These are phyloP conservation scores for Auriculariales sp. DNA, from an alignment of 768 basidiomycete genomes.

Conservation along the genomic window DNA sequence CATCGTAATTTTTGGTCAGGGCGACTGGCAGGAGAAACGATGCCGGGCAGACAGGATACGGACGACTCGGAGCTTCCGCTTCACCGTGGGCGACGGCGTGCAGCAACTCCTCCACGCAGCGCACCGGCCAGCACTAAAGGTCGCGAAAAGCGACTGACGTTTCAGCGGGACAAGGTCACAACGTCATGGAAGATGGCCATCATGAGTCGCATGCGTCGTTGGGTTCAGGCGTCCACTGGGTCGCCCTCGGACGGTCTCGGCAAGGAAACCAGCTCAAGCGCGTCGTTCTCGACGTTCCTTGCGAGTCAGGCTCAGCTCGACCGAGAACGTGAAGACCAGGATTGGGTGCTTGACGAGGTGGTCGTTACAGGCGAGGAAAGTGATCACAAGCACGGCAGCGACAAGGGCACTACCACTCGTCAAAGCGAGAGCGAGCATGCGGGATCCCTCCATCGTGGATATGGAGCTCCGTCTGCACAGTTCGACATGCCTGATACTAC, in stretches of 20 bases:
- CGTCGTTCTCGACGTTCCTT: background rate
- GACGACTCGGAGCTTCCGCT: no score
- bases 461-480: background rate
- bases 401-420: conserved; percentile 8
- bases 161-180: no score
- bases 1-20: no score
- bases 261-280: background rate
- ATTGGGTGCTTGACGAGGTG: conserved; percentile 12
- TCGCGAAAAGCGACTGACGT: no score
- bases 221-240: background rate
- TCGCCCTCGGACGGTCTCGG: background rate
- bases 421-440: background rate
- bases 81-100: no score
- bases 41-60: no score
- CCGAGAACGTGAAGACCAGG: conserved; percentile 5
- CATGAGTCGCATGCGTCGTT: no score
- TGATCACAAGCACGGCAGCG: conserved; percentile 5
- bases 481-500: background rate
- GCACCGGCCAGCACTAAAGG: no score
- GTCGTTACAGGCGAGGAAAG: conserved; percentile 13
- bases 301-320: background rate
- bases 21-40: no score
- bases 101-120: no score
- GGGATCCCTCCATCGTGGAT: background rate
- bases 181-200: no score